Evolutionary conservation across 352 stramenopile genomes (phyloP), one percentile per base, ranked within the genome.

Genomic region (Plasmopara muralis): DNA sequence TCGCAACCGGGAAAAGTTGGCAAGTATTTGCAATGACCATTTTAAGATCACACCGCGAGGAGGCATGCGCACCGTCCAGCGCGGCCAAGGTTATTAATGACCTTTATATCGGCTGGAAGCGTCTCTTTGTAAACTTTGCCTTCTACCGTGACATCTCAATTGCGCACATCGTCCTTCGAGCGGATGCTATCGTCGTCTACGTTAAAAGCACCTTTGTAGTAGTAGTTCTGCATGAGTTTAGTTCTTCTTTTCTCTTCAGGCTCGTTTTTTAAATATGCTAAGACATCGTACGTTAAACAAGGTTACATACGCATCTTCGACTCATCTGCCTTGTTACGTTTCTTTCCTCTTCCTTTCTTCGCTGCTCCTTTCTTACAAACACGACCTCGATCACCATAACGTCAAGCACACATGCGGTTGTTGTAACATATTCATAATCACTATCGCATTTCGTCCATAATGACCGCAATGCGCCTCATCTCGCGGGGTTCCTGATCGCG

Each of bases 151-250:
- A 89, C 88, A 55, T 97, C 95, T 35, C 87, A 85, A 43, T 87
- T 83, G 28, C 94, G 89, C 18, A 98, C 87, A 62, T 98, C 94
- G 55, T 90, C 63, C 50, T 94, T 85, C 16, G 85, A 75, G 37
- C 76, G 62, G 18, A 97, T 70, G 49, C 93, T 97, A 37, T 91
- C 72, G 14, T 98, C 91, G 56, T 98, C 95, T 77, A 98, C 95
- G 64, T 98, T 99, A 53, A 98, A 99, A 0, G 92, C 95, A 38
- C 96, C 96, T 61, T 98, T 97, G 74, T 99, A 96, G 69, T 98
- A 97, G 64, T 98, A 99, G 51, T 98, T 97, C 59, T 98, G 96
- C 73, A 98, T 83, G 68, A 98, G 98, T 55, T 94, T 97, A 47
- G 85, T 85, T 66, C 96, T 96, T 39, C 62, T 68, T 62, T 93